These are phyloP conservation scores for Candolleomyces eurysporus DNA, from an alignment of 768 basidiomycete genomes.

Conservation along the genomic window DNA sequence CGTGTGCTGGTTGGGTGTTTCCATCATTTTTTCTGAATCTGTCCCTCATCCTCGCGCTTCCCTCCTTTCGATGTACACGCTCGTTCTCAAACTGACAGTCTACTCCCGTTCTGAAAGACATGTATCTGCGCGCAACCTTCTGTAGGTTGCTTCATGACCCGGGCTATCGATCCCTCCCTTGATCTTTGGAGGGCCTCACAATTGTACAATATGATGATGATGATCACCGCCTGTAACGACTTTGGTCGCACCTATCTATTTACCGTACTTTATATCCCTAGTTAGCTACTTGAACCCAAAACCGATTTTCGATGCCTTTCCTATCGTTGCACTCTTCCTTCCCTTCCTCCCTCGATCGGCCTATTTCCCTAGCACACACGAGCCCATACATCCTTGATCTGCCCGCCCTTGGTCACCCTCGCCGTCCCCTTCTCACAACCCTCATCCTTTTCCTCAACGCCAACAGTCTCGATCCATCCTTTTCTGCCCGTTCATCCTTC, in stretches of 20 bases:
- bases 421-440: too few species aligned
- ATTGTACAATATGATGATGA: background rate
- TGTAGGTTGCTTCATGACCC: slow-evolving; percentile 8
- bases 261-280: slow-evolving; percentile 5
- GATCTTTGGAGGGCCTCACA: background rate
- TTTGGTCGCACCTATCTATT: slow-evolving; percentile 12
- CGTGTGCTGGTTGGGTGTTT: background rate
- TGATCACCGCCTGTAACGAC: background rate
- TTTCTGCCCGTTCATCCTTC: too few species aligned
- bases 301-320: background rate
- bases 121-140: background rate
- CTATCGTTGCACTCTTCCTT: background rate
- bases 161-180: slow-evolving; percentile 4
- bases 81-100: slow-evolving; percentile 2
- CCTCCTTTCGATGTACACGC: background rate
- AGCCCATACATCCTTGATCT: too few species aligned
- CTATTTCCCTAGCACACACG: too few species aligned
- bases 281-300: background rate
- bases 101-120: slow-evolving; percentile 6
- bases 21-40: background rate
- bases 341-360: background rate
- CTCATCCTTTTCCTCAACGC: too few species aligned
- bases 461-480: too few species aligned
- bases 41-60: background rate
- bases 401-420: too few species aligned